These are phyloP conservation scores for Bipolaris oryzae DNA, from an alignment of 2,329 filamentous ascomycete species.

Conservation along the genomic window DNA sequence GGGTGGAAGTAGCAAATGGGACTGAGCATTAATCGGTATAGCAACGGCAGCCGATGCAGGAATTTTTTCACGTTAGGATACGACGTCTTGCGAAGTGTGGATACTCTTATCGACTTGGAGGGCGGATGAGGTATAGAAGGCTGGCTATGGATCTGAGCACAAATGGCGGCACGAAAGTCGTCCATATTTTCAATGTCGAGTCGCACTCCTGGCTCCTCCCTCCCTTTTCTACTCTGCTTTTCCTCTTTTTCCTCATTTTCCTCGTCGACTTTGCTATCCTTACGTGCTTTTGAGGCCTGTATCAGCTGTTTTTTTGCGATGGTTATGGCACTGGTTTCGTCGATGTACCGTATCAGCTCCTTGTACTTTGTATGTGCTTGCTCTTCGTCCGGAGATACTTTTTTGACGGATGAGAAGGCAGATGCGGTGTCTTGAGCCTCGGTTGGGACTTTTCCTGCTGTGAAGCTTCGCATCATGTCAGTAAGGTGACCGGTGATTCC, in stretches of 20 bases:
- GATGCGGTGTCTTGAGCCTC: constrained; percentile 38
- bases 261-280: constrained; percentile 35
- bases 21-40: constrained; percentile 56
- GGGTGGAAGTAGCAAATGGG: constrained; percentile 61
- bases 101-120: constrained; percentile 55
- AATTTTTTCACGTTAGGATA: constrained; percentile 52
- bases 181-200: constrained; percentile 48
- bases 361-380: constrained; percentile 53
- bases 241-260: constrained; percentile 27
- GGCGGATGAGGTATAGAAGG: constrained; percentile 60
- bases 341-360: constrained; percentile 46
- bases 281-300: constrained; percentile 32
- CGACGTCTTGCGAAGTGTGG: constrained; percentile 54
- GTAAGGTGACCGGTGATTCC: constrained; percentile 18
- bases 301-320: constrained; percentile 35
- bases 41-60: constrained; percentile 57
- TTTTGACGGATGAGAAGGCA: constrained; percentile 50
- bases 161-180: constrained; percentile 58
- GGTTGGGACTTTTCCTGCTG: constrained; percentile 46
- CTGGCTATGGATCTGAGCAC: constrained; percentile 54
- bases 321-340: constrained; percentile 38
- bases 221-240: constrained; percentile 11
- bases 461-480: constrained; percentile 45
- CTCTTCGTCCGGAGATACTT: constrained; percentile 54
- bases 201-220: constrained; percentile 18